These are phyloP conservation scores for Epichloe aotearoae DNA, from an alignment of 2,329 filamentous ascomycete species.

Conservation along the genomic window DNA sequence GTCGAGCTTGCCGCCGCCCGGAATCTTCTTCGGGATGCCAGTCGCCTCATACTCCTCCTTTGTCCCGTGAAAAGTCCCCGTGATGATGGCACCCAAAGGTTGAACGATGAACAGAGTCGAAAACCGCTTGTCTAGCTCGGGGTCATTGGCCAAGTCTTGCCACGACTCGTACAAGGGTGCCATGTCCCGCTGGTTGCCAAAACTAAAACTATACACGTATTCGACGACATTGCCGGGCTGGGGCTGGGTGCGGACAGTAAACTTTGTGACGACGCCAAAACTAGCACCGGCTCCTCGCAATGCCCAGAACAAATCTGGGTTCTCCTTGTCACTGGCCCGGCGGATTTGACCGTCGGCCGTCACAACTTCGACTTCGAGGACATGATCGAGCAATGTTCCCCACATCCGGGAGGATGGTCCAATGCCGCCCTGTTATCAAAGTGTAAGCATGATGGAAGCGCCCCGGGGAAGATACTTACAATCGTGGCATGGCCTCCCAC, in stretches of 20 bases:
- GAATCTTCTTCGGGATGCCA: conserved; percentile 35
- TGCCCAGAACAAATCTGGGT: conserved; percentile 43
- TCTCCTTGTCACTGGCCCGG: conserved; percentile 31
- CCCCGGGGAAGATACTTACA: conserved; percentile 19
- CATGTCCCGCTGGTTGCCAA: conserved; percentile 33
- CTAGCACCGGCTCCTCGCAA: conserved; percentile 42
- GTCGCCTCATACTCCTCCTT: conserved; percentile 39
- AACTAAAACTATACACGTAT: conserved; percentile 42
- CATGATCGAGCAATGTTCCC: conserved; percentile 41
- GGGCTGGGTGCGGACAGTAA: conserved; percentile 40
- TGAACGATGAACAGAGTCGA: conserved; percentile 42
- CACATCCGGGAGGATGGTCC: conserved; percentile 47
- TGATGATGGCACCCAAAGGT: conserved; percentile 40
- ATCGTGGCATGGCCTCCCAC: conserved; percentile 43
- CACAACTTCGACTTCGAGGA: conserved; percentile 42
- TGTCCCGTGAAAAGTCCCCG: conserved; percentile 48
- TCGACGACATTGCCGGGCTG: conserved; percentile 43
- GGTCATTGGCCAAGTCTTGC: conserved; percentile 43
- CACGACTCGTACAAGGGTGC: conserved; percentile 39
- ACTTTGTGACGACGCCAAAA: conserved; percentile 45
- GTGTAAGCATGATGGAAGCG: background rate
- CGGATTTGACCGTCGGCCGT: conserved; percentile 40
- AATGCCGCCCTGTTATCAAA: conserved; percentile 33
- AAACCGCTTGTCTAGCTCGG: conserved; percentile 43
- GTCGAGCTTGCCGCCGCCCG: conserved; percentile 24